Evolutionary conservation across 805 yeast species (phyloP).

Genomic region (Monosporozyma aerobia): DNA sequence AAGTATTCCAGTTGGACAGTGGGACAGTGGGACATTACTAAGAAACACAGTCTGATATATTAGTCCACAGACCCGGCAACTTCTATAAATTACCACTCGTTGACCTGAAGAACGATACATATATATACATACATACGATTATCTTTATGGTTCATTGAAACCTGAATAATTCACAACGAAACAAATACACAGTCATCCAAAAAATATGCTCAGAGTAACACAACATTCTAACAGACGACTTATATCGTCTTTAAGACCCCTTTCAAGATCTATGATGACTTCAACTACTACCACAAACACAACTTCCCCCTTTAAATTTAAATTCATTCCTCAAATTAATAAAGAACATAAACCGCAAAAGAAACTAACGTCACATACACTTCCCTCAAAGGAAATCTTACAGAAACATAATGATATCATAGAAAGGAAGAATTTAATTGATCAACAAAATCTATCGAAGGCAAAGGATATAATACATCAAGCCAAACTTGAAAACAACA

Average conservation of each 20-base stretch:
- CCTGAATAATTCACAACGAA: not conserved
- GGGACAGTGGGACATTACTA: too few relatives aligned
- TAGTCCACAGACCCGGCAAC: too few relatives aligned
- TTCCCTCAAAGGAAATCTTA: constrained; percentile 38
- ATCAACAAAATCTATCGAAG: constrained; percentile 18
- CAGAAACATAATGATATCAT: constrained; percentile 34
- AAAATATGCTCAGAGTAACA: not conserved
- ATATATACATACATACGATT: too few relatives aligned
- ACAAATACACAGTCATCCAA: not conserved
- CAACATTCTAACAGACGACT: not conserved
- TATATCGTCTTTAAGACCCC: not conserved
- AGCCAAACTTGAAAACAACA: not conserved
- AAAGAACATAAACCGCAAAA: not conserved
- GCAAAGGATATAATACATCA: constrained; percentile 8
- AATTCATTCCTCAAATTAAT: constrained; percentile 3
- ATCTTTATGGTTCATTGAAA: not conserved
- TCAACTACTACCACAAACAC: not conserved
- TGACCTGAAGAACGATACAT: too few relatives aligned
- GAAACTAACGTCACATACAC: constrained; percentile 39
- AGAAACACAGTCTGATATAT: too few relatives aligned
- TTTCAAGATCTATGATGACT: not conserved
- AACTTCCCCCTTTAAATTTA: constrained; percentile 1
- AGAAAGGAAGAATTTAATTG: constrained; percentile 6
- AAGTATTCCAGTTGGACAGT: too few relatives aligned
- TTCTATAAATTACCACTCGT: too few relatives aligned